Evolutionary conservation across 805 yeast genomes (phyloP).

Genomic region (Nakazawaea laoshanensis): DNA sequence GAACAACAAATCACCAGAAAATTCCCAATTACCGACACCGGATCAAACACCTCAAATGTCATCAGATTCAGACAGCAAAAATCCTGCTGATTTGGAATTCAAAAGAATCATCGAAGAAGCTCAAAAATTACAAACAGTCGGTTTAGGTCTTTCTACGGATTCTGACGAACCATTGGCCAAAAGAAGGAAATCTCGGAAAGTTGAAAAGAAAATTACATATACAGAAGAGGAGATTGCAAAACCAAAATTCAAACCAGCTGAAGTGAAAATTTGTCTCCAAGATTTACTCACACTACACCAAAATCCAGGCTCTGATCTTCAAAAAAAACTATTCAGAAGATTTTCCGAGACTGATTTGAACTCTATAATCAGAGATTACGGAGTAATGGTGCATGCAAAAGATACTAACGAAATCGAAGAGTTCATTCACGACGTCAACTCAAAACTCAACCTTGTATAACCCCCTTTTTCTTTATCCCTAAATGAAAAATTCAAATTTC

Average conservation of each 20-base stretch:
- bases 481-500: no score
- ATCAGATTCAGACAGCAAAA: neutral
- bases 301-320: neutral
- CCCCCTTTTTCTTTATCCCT: no score
- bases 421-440: conserved; percentile 1
- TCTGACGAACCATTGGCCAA: conserved; percentile 3
- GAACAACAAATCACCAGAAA: conserved; percentile 14
- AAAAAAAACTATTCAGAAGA: conserved; percentile 5
- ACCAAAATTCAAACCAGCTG: neutral
- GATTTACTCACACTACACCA: conserved; percentile 3
- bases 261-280: conserved; percentile 5
- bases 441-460: conserved; percentile 4
- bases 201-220: neutral
- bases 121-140: neutral
- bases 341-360: conserved; percentile 2
- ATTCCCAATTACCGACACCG: conserved; percentile 20
- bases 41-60: conserved; percentile 17
- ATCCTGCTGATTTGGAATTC: conserved; percentile 19
- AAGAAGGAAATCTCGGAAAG: conserved; percentile 6
- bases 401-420: no score
- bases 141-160: conserved; percentile 1
- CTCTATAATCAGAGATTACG: neutral
- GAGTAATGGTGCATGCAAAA: neutral
- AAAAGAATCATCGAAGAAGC: conserved; percentile 17
- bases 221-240: neutral